Conservation (phyloP, 2,329 filamentous ascomycete species). For the Knufia fluminis region DNA sequence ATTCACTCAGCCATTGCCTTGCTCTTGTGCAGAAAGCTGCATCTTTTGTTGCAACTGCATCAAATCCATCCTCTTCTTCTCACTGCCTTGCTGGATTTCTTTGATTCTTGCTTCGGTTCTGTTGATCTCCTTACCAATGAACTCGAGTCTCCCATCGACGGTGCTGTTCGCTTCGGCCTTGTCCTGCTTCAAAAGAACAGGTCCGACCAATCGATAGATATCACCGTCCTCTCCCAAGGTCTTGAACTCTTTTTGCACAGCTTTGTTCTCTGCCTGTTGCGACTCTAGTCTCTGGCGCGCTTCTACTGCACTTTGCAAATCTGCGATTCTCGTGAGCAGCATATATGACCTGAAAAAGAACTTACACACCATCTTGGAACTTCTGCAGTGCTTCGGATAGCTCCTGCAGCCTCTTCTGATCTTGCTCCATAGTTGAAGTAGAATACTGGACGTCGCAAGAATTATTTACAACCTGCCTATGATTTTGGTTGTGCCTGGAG, state of each 20-base stretch:
- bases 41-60: conserved; percentile 23
- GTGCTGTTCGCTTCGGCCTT: conserved; percentile 81
- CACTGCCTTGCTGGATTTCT: conserved; percentile 54
- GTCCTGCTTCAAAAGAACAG: conserved; percentile 89
- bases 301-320: conserved; percentile 65
- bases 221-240: conserved; percentile 69
- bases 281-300: conserved; percentile 84
- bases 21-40: conserved; percentile 19
- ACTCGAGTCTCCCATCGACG: conserved; percentile 82
- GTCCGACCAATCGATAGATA: conserved; percentile 93
- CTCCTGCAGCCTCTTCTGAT: conserved; percentile 67
- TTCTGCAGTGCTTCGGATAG: conserved; percentile 82
- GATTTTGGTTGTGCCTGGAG: not conserved
- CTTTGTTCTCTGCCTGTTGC: conserved; percentile 84
- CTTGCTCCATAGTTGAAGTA: conserved; percentile 50
- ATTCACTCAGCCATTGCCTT: conserved; percentile 9
- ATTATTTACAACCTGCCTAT: not conserved
- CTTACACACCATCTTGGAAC: conserved; percentile 62
- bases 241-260: conserved; percentile 74
- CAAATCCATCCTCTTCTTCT: conserved; percentile 57
- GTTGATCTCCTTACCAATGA: conserved; percentile 83
- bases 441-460: not conserved
- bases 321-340: conserved; percentile 41
- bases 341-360: not conserved
- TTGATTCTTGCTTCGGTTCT: conserved; percentile 58